Evolutionary conservation across 495 filamentous ascomycete genomes (phyloP).

Genomic region (Hypoxylon rickii): DNA sequence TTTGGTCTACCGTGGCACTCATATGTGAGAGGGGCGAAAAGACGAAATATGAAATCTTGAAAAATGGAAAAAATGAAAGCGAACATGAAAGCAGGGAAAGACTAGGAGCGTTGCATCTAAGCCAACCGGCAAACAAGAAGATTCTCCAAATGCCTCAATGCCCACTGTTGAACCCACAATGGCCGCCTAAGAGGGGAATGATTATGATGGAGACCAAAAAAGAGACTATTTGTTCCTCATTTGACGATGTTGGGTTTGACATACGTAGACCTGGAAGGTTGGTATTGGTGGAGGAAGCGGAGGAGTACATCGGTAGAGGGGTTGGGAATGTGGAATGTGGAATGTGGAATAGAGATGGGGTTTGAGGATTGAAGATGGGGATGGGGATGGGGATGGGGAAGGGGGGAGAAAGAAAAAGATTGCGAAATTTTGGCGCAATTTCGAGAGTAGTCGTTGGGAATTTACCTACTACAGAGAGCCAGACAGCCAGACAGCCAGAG

Average conservation of each 20-base stretch:
- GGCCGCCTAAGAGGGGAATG: constrained; percentile 12
- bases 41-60: background rate
- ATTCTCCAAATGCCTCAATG: constrained; percentile 4
- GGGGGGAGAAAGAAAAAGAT: constrained; percentile 5
- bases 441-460: constrained; percentile 34
- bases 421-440: constrained; percentile 36
- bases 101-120: constrained; percentile 11
- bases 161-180: constrained; percentile 10
- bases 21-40: background rate
- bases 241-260: constrained; percentile 16
- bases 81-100: too few relatives aligned
- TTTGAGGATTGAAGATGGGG: too few relatives aligned
- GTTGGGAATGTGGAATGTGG: too few relatives aligned
- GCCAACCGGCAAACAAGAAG: constrained; percentile 11
- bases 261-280: background rate
- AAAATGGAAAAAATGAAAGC: background rate
- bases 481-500: too few relatives aligned
- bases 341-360: too few relatives aligned
- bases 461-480: too few relatives aligned
- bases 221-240: too few relatives aligned
- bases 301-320: too few relatives aligned
- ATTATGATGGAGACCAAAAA: constrained; percentile 22
- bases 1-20: background rate
- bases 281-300: background rate
- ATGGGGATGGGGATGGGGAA: constrained; percentile 23